Base-by-base conservation (phyloP, 345 rosid genomes). In the Citropsis articulata region DNA sequence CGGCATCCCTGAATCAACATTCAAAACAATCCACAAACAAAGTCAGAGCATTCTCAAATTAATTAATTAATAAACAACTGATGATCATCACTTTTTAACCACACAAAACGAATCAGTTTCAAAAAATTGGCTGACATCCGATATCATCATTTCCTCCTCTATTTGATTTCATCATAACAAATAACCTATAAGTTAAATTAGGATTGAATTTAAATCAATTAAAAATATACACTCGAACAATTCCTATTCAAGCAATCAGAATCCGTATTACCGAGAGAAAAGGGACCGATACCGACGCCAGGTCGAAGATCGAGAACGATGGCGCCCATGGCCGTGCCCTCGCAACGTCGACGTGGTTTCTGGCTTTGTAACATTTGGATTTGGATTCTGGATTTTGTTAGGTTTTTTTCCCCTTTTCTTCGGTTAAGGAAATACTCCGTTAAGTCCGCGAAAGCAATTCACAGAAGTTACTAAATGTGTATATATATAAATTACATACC, bases 241-340 rank as follows among this genome's bases (percentile, higher is more conserved):
- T 6, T 6, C 25, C 24, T 13, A 6, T 28, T 36, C 33, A 33
- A n/a, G 7, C 66, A 14, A 28, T 24, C 28, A 48, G 19, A 21
- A 22, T 14, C 68, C 76, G 36, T 21, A 69, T 73, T 89, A 95
- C 99, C 98, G 82, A 96, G 89, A 22, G 90, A 80, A 80, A 96
- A 96, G 45, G 97, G 97, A 18, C 99, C 98, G 88, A 94, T 88
- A 24, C 97, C 98, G 62, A 85, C 84, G 67, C 99, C 97, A 40
- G 98, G 98, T 0, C 90, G 93, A 86, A 96, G 98, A 86, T 96
- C 99, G 86, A 96, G 92, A 35, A 87, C 92, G 80, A 93, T 91
- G 80, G 92, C 92, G 67, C 99, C 98, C 97, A 93, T 95, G 77
- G 99, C 98, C 10, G 98, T 91, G 84, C 99, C 97, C 86, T 96